Evolutionary conservation across 768 basidiomycete genomes (phyloP).

Genomic region (Tricholoma sp.): DNA sequence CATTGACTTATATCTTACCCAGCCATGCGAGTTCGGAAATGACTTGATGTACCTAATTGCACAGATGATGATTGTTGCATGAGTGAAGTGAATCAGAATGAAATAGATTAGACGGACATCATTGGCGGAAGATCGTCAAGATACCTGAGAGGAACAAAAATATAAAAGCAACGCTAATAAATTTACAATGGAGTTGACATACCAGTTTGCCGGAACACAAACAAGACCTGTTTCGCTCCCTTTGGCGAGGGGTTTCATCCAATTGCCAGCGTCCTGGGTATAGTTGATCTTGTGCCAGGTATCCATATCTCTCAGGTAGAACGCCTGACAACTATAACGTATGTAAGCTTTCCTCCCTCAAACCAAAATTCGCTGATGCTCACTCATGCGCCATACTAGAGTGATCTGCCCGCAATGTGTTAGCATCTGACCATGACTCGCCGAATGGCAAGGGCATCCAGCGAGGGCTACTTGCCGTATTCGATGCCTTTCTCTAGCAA

Average conservation of each 20-base stretch:
- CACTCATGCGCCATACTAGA: constrained; percentile 15
- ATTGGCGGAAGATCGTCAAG: constrained; percentile 72
- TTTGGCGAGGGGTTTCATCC: constrained; percentile 70
- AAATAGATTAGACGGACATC: constrained; percentile 38
- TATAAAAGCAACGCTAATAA: not conserved
- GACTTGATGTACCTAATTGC: constrained; percentile 61
- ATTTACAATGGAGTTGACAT: not conserved
- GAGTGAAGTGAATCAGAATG: constrained; percentile 1
- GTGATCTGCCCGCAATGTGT: not conserved
- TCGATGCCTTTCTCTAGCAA: constrained; percentile 69
- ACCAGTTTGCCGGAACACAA: constrained; percentile 71
- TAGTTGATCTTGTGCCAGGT: constrained; percentile 74
- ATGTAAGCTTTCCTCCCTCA: constrained; percentile 1
- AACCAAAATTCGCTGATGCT: constrained; percentile 19
- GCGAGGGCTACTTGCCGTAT: constrained; percentile 42
- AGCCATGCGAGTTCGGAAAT: constrained; percentile 66
- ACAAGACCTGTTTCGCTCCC: constrained; percentile 60
- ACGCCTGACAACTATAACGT: constrained; percentile 47
- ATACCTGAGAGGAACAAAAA: constrained; percentile 35
- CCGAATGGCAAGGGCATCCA: no score
- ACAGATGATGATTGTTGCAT: not conserved
- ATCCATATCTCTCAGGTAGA: constrained; percentile 64
- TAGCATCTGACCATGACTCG: not conserved
- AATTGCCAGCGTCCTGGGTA: constrained; percentile 46
- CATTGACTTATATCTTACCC: constrained; percentile 32